Conservation (phyloP, 495 filamentous ascomycete species). For the Aspergillus biplanus region DNA sequence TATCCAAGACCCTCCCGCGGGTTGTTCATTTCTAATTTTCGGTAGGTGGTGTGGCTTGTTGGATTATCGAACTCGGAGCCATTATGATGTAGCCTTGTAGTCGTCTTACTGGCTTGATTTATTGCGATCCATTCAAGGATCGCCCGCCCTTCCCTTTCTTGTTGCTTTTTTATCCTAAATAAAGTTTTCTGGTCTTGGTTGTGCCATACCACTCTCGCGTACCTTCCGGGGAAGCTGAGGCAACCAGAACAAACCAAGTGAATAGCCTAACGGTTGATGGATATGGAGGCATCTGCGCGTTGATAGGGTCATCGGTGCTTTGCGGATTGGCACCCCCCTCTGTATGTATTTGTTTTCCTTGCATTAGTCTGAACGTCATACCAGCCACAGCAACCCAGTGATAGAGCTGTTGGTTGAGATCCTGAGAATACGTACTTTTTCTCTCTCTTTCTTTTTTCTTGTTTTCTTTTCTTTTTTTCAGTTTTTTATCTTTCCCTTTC, state of each 20-base stretch:
- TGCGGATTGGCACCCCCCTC: conserved; percentile 10
- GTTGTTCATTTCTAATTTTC: not conserved
- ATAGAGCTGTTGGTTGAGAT: conserved; percentile 15
- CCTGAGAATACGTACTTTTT: conserved; percentile 28
- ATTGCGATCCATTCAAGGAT: not conserved
- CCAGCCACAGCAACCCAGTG: conserved; percentile 25
- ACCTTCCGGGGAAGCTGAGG: conserved; percentile 4
- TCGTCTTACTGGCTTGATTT: not conserved
- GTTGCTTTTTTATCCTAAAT: not conserved
- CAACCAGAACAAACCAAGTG: not conserved
- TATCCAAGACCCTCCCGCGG: not conserved
- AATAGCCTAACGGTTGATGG: conserved; percentile 5
- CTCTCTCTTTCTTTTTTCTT: conserved; percentile 4
- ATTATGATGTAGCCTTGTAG: not conserved
- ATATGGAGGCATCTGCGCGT: conserved; percentile 19
- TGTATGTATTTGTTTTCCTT: conserved; percentile 35
- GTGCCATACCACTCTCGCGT: not conserved
- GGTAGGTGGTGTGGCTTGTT: not conserved
- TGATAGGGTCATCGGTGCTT: conserved; percentile 14
- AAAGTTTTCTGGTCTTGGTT: conserved; percentile 6
- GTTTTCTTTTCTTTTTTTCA: conserved; percentile 14
- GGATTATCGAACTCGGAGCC: not conserved
- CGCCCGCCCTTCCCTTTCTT: not conserved
- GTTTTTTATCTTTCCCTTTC: conserved; percentile 22
- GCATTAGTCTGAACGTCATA: conserved; percentile 31